Conservation (phyloP, 495 filamentous ascomycete genomes). For the Penicillium odoratum region DNA sequence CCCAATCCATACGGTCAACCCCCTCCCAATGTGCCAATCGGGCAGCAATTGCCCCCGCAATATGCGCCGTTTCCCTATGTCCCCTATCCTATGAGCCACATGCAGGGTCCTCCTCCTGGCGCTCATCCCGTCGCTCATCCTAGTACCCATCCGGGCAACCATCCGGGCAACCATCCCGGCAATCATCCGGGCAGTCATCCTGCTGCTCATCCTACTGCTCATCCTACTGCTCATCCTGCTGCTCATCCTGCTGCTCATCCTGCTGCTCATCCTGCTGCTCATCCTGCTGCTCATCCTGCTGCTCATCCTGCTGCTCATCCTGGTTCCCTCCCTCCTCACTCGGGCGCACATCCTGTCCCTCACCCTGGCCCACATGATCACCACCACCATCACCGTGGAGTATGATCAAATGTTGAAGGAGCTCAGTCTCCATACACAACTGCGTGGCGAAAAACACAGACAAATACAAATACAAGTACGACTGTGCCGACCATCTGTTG, state of each 20-base stretch:
- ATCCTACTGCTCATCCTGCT: conserved; percentile 11
- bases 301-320: conserved; percentile 14
- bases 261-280: conserved; percentile 11
- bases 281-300: conserved; percentile 11
- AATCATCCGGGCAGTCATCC: too few relatives aligned
- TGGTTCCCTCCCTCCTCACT: conserved; percentile 15
- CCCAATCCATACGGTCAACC: conserved; percentile 16
- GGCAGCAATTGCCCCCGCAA: conserved; percentile 27
- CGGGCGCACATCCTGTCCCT: not conserved
- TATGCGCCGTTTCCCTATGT: conserved; percentile 30
- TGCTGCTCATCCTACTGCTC: conserved; percentile 12
- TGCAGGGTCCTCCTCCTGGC: conserved; percentile 12
- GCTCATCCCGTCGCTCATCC: conserved; percentile 12
- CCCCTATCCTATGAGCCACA: conserved; percentile 18
- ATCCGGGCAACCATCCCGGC: too few relatives aligned
- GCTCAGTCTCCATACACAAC: too few relatives aligned
- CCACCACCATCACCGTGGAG: conserved; percentile 9
- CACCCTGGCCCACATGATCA: conserved; percentile 4
- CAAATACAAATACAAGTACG: too few relatives aligned
- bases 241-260: conserved; percentile 12
- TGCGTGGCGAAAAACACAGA: too few relatives aligned
- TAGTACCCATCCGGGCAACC: conserved; percentile 15
- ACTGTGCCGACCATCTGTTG: not conserved
- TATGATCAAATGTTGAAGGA: not conserved
- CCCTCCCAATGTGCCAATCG: conserved; percentile 14